phyloP scores from a whole-genome alignment of 805 yeast species.

The Yamadazyma phyllophila region DNA sequence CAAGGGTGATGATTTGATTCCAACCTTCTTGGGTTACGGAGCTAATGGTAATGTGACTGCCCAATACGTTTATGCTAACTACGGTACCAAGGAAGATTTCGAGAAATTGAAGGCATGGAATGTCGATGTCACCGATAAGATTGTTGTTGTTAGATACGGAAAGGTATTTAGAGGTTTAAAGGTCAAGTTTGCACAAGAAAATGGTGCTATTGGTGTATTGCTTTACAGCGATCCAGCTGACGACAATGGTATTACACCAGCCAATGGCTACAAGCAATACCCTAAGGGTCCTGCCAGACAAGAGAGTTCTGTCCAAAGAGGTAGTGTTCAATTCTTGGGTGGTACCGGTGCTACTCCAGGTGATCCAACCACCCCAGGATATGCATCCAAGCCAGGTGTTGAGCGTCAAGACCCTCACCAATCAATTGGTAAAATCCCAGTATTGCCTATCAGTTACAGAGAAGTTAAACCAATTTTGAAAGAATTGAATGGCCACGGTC shows the following conservation, averaged over 20 bases:
- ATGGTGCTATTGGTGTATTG: constrained; percentile 63
- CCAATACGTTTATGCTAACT: constrained; percentile 56
- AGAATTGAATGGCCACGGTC: constrained; percentile 38
- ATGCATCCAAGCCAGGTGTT: constrained; percentile 50
- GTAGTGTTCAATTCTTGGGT: constrained; percentile 55
- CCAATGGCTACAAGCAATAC: constrained; percentile 54
- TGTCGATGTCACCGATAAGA: constrained; percentile 50
- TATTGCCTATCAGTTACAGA: constrained; percentile 42
- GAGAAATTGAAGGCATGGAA: constrained; percentile 33
- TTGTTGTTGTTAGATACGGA: constrained; percentile 58
- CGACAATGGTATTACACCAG: constrained; percentile 53
- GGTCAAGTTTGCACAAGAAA: constrained; percentile 56
- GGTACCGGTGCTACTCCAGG: constrained; percentile 58
- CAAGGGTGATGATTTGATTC: constrained; percentile 35
- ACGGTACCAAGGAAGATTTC: constrained; percentile 59
- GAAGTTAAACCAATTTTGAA: constrained; percentile 44
- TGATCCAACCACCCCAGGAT: constrained; percentile 77
- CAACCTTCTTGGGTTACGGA: constrained; percentile 63
- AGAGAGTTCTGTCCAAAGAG: constrained; percentile 59
- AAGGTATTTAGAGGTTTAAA: constrained; percentile 53
- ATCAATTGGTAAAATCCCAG: constrained; percentile 41
- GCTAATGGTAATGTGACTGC: constrained; percentile 61
- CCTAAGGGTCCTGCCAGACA: constrained; percentile 70
- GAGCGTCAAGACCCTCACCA: constrained; percentile 33
- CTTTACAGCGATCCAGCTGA: constrained; percentile 59